Base-by-base conservation (phyloP, 1,284 basidiomycete species). In the Austroboletus niveus region DNA sequence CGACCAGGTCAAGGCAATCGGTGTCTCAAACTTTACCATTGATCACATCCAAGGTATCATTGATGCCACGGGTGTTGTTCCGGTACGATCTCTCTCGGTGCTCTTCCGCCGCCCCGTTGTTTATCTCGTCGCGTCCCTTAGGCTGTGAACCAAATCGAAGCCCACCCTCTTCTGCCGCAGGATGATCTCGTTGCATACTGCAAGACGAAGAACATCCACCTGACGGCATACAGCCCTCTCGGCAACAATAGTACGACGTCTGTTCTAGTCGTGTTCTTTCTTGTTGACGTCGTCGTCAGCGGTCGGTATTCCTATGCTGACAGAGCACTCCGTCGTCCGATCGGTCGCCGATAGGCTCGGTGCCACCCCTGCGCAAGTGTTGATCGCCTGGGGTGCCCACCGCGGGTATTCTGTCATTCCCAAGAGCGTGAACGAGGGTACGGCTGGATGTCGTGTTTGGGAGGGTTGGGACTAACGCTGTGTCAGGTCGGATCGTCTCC, bases 221-320 rank as follows among this genome's bases (percentile, higher is more conserved):
- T 94, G 57, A 92, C 90, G 11, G 90, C 92, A 0, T 94, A 93
- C 75, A 87, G 84, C 53, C 91, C 92, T 10, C 78, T 95, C 2
- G 93, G 93, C 15, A 89, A 92, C 72, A 88, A 86, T 69, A 63
- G 83, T 83, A 66, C 63, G 75, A 66, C 39, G 51, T 27, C 49
- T 30, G 3, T 17, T 17, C 12, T 43, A n/a, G 20, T 41, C 11
- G 11, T 27, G 9, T 0, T 8, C 15, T 24, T n/a, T 38, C 20
- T 10, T 30, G 17, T 15, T 47, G 27, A 52, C 31, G 29, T 36
- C 41, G 29, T 39, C 32, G 8, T 30, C 56, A 84, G 85, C 79
- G 70, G 64, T 76, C 15, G 79, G 78, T 56, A 72, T 76, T 62
- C 79, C 77, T 51, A 80, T 77, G 71, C 70, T 89, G 48, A 84